Percentiles rank a stretch among this genome's conserved stretches.
Evolutionary conservation across 306 rosid genomes (phyloP).

Genomic region (Rosa lucieae): DNA sequence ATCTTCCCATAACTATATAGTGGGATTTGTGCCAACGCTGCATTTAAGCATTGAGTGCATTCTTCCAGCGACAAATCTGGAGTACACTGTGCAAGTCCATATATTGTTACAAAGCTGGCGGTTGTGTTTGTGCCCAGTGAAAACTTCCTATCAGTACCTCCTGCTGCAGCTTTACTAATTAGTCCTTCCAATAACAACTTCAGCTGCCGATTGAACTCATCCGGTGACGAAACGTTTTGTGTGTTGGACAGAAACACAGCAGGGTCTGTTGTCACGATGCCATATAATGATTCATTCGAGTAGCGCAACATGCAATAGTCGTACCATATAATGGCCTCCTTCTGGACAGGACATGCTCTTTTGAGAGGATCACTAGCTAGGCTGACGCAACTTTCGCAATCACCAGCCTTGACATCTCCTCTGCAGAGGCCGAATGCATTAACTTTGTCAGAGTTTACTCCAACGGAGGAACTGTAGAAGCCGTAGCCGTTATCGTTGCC

Average conservation of each 20-base stretch:
- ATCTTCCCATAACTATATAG: background rate
- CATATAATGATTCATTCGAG: constrained; percentile 18
- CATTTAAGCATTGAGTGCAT: constrained; percentile 13
- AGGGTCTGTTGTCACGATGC: background rate
- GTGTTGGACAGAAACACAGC: background rate
- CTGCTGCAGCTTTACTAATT: constrained; percentile 14
- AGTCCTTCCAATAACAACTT: background rate
- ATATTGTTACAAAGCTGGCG: background rate
- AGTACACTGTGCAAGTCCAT: constrained; percentile 26
- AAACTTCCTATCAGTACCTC: constrained; percentile 12
- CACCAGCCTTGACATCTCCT: background rate
- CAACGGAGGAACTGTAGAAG: background rate
- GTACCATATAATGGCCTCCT: constrained; percentile 20
- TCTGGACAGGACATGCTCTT: constrained; percentile 16
- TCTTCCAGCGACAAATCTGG: constrained; percentile 16
- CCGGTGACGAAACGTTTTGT: background rate
- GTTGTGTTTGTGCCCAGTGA: background rate
- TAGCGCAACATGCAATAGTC: constrained; percentile 25
- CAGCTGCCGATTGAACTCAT: background rate
- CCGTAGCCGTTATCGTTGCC: background rate
- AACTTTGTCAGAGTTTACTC: background rate
- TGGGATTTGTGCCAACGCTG: background rate
- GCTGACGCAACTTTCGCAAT: background rate
- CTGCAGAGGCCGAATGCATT: background rate
- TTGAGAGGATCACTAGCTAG: background rate